These are phyloP conservation scores for Haplosporangium sp. DNA, from an alignment of 371 early-diverging fungal genomes.

Conservation along the genomic window DNA sequence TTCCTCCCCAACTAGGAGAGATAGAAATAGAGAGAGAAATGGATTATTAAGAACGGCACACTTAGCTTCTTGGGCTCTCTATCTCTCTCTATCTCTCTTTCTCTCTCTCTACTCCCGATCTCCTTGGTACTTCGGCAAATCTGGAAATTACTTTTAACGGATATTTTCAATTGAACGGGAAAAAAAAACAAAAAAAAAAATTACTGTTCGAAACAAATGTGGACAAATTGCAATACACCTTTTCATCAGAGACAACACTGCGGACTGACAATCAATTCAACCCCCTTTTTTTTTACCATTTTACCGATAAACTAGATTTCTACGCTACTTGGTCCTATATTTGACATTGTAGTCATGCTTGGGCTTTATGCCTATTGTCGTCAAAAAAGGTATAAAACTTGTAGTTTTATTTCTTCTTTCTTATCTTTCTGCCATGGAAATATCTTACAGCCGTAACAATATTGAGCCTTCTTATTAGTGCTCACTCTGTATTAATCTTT, in stretches of 20 bases:
- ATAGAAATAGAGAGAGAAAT: constrained; percentile 4
- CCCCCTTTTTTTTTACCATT: neutral
- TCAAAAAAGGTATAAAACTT: constrained; percentile 35
- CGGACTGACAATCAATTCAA: neutral
- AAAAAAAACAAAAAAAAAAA: too few species aligned
- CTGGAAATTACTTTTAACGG: too few species aligned
- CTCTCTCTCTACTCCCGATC: neutral
- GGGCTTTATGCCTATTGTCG: constrained; percentile 52
- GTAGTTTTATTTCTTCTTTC: neutral
- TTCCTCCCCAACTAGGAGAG: constrained; percentile 12
- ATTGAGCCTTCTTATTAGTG: neutral
- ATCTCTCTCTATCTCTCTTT: neutral
- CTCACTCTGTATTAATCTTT: neutral
- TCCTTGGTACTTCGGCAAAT: neutral
- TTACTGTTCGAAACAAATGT: too few species aligned
- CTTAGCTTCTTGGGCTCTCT: neutral
- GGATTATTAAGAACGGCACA: neutral
- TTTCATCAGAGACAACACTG: neutral
- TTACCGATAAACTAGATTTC: constrained; percentile 30
- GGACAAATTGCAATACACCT: neutral
- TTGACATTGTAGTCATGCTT: constrained; percentile 54
- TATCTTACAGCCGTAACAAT: neutral
- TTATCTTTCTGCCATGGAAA: neutral
- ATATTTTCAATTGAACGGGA: too few species aligned
- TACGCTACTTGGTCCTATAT: constrained; percentile 44